phyloP scores from a whole-genome alignment of 805 yeast species.

The Vanderwaltozyma verrucispora region DNA sequence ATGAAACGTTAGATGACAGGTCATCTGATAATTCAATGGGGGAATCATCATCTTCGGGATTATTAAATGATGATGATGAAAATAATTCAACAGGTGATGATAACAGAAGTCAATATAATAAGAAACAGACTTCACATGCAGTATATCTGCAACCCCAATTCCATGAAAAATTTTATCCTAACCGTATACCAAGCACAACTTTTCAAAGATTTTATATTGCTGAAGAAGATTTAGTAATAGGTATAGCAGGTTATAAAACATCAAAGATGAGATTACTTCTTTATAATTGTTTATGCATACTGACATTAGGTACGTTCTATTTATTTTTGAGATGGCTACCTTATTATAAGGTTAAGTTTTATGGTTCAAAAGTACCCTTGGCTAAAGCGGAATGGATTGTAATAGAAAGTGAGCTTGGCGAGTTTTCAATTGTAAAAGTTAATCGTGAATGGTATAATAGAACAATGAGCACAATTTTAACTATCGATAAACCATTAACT shows the following conservation, averaged over 20 bases:
- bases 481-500: constrained; percentile 14
- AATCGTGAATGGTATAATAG: constrained; percentile 55
- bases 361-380: constrained; percentile 57
- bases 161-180: constrained; percentile 37
- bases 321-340: constrained; percentile 82
- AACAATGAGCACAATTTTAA: constrained; percentile 58
- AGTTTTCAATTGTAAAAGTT: constrained; percentile 51
- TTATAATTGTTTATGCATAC: constrained; percentile 45
- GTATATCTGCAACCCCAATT: constrained; percentile 25
- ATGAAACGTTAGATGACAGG: constrained; percentile 27
- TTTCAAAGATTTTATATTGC: constrained; percentile 85
- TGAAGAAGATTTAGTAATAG: constrained; percentile 90
- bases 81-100: constrained; percentile 8
- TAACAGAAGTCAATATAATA: constrained; percentile 14
- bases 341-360: constrained; percentile 50
- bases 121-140: constrained; percentile 13
- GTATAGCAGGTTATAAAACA: constrained; percentile 80
- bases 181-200: constrained; percentile 33
- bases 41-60: constrained; percentile 7
- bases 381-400: constrained; percentile 89
- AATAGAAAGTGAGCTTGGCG: constrained; percentile 89
- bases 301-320: constrained; percentile 64
- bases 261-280: constrained; percentile 35
- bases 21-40: constrained; percentile 14
- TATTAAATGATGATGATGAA: constrained; percentile 13